phyloP scores from a whole-genome alignment of 108 stramenopile genomes.

The Asterionellopsis glacialis region DNA sequence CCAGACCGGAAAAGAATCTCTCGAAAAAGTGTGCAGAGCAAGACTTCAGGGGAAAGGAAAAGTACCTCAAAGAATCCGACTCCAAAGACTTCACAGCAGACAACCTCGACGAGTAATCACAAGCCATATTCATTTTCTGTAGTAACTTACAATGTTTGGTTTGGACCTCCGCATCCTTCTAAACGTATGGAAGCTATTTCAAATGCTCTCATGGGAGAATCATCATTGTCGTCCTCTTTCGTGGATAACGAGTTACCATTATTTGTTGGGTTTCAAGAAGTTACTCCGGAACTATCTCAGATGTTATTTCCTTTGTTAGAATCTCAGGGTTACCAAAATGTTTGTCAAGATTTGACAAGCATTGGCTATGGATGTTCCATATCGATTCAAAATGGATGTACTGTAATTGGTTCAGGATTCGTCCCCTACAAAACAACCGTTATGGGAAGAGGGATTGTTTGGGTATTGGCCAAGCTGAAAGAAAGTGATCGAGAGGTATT shows the following conservation, averaged over 20 bases:
- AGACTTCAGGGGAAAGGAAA: too few species aligned
- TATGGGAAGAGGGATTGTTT: slow-evolving; percentile 49
- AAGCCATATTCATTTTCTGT: slow-evolving; percentile 1
- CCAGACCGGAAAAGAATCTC: too few species aligned
- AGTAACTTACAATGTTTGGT: slow-evolving; percentile 59
- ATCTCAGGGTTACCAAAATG: slow-evolving; percentile 26
- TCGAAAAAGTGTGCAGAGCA: too few species aligned
- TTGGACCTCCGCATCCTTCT: slow-evolving; percentile 35
- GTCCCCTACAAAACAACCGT: slow-evolving; percentile 25
- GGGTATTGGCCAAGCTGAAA: slow-evolving; percentile 15
- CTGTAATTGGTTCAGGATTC: slow-evolving; percentile 24
- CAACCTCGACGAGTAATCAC: too few species aligned
- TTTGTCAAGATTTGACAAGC: slow-evolving; percentile 21
- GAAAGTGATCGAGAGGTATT: slow-evolving; percentile 6
- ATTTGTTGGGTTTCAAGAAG: slow-evolving; percentile 60
- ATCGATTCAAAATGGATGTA: slow-evolving; percentile 17
- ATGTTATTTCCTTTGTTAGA: slow-evolving; percentile 32
- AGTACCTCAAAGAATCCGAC: too few species aligned
- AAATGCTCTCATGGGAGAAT: slow-evolving; percentile 1
- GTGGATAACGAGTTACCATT: slow-evolving; percentile 12
- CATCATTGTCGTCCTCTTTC: too few species aligned
- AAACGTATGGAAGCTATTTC: slow-evolving; percentile 51
- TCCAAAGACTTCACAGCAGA: too few species aligned
- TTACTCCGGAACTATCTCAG: slow-evolving; percentile 25
- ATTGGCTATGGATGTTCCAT: slow-evolving; percentile 37